Conservation (phyloP, 352 stramenopile genomes). For the Blastocystis sp. region DNA sequence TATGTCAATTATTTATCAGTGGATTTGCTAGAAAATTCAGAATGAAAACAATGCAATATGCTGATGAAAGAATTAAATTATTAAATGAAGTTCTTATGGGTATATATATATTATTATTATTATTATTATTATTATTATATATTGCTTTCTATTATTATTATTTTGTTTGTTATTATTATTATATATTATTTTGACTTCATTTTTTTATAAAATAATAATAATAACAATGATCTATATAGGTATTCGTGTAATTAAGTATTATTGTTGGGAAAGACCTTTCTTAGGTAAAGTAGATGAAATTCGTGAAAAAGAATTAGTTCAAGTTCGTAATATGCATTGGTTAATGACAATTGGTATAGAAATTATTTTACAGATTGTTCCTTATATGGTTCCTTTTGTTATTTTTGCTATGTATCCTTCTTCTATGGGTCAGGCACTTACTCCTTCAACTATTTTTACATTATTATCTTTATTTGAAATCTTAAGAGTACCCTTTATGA, state of each 20-base stretch:
- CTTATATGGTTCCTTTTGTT: slow-evolving; percentile 53
- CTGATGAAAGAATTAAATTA: slow-evolving; percentile 50
- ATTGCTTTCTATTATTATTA: no score
- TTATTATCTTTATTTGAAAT: slow-evolving; percentile 56
- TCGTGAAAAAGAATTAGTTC: slow-evolving; percentile 51
- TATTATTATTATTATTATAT: no score
- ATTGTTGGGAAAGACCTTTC: slow-evolving; percentile 71
- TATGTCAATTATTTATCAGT: neutral
- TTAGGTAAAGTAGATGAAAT: slow-evolving; percentile 54
- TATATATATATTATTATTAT: no score
- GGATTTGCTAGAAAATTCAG: neutral
- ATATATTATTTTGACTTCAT: no score
- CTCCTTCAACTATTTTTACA: slow-evolving; percentile 53
- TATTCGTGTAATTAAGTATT: slow-evolving; percentile 78
- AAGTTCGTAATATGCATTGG: slow-evolving; percentile 49
- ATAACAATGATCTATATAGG: no score
- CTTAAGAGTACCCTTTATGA: slow-evolving; percentile 54
- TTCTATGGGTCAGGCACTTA: slow-evolving; percentile 39
- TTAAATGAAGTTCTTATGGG: slow-evolving; percentile 51
- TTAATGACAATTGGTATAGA: slow-evolving; percentile 50
- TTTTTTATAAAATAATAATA: no score
- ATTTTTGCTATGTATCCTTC: slow-evolving; percentile 51
- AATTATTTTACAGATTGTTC: slow-evolving; percentile 50
- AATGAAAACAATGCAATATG: slow-evolving; percentile 40
- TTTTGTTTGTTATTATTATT: no score